Conservation (phyloP, 176 grass and related monocot species). For the Aegilops sharonensis region DNA sequence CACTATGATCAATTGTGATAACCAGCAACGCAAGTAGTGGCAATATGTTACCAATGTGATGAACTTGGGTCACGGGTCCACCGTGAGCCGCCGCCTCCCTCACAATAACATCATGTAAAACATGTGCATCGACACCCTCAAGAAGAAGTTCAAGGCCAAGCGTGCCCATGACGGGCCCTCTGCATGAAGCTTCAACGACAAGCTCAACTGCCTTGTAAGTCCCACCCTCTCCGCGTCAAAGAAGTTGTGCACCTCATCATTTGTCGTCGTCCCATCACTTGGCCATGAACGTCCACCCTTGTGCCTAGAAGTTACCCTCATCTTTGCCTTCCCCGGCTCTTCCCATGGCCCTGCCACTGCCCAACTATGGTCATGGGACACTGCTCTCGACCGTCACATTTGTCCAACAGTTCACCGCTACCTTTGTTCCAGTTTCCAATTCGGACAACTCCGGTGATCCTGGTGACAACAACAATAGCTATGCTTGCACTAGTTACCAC, state of each 20-base stretch:
- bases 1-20: conserved; percentile 20
- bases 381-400: conserved; percentile 39
- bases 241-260: background rate
- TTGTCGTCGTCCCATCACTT: background rate
- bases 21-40: conserved; percentile 87
- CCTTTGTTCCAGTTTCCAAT: conserved; percentile 30
- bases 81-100: conserved; percentile 51
- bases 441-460: conserved; percentile 39
- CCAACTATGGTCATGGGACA: conserved; percentile 8
- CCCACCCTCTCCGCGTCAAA: conserved; percentile 34
- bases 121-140: conserved; percentile 82
- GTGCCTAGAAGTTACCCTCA: conserved; percentile 15
- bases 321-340: conserved; percentile 12
- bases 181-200: conserved; percentile 57
- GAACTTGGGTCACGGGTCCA: conserved; percentile 48
- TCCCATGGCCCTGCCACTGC: conserved; percentile 34
- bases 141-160: conserved; percentile 98
- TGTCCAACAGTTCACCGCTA: conserved; percentile 25
- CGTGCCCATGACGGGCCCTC: conserved; percentile 33
- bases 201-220: conserved; percentile 70
- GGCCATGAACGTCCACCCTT: background rate
- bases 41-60: conserved; percentile 70
- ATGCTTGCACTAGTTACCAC: too few relatives aligned
- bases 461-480: too few relatives aligned
- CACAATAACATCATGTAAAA: conserved; percentile 89